These are phyloP conservation scores for Onygena corvina DNA, from an alignment of 2,329 filamentous ascomycete genomes.

Conservation along the genomic window DNA sequence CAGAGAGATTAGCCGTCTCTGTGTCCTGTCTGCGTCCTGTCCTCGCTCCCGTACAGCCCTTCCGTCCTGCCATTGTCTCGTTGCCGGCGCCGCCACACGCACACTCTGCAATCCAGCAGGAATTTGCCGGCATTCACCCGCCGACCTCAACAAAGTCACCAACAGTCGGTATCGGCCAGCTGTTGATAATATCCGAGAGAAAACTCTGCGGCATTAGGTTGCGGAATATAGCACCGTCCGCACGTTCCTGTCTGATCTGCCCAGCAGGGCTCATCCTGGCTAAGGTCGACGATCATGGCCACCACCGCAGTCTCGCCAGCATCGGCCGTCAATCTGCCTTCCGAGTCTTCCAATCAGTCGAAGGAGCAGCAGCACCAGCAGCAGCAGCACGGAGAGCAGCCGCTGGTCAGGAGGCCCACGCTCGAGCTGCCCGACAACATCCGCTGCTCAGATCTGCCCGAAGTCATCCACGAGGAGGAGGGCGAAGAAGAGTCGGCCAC, in stretches of 20 bases:
- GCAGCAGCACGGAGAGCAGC: background rate
- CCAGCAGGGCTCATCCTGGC: background rate
- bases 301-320: background rate
- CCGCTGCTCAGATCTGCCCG: slow-evolving; percentile 14
- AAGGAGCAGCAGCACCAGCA: background rate
- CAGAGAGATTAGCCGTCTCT: slow-evolving; percentile 14
- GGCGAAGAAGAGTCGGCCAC: slow-evolving; percentile 17
- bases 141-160: background rate
- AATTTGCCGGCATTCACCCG: background rate
- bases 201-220: background rate
- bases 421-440: slow-evolving; percentile 11
- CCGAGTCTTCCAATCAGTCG: background rate
- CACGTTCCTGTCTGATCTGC: slow-evolving; percentile 4
- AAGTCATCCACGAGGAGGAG: slow-evolving; percentile 15
- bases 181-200: too few relatives aligned
- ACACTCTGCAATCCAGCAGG: too few relatives aligned
- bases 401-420: background rate
- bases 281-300: background rate
- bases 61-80: too few relatives aligned
- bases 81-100: too few relatives aligned
- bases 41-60: too few relatives aligned
- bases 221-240: background rate
- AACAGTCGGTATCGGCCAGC: too few relatives aligned
- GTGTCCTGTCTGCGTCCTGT: too few relatives aligned
- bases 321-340: background rate